Percentiles rank a stretch among this genome's conserved stretches.
Evolutionary conservation across 108 stramenopile genomes (phyloP).

Genomic region (Epithemia pelagica): DNA sequence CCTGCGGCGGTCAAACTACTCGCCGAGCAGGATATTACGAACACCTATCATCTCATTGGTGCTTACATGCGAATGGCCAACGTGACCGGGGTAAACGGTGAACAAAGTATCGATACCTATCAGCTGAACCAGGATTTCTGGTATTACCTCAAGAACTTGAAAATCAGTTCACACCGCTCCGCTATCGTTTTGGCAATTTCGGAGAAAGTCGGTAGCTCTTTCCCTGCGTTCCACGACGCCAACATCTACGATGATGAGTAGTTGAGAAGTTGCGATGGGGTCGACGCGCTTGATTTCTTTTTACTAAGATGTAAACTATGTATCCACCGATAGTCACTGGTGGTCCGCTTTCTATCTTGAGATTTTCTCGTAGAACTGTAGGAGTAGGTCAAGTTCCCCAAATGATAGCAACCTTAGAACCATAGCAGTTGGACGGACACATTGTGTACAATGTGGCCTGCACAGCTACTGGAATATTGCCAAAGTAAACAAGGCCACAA

Average conservation of each 20-base stretch:
- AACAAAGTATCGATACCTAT: constrained; percentile 50
- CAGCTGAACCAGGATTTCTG: constrained; percentile 96
- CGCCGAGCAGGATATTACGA: constrained; percentile 57
- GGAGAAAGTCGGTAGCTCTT: constrained; percentile 48
- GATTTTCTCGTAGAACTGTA: too few relatives aligned
- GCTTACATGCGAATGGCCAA: constrained; percentile 87
- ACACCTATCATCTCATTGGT: constrained; percentile 80
- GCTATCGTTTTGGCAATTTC: constrained; percentile 63
- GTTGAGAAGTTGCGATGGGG: constrained; percentile 25
- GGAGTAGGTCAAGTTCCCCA: too few relatives aligned
- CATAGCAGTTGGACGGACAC: too few relatives aligned
- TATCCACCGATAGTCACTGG: too few relatives aligned
- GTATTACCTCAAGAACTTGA: constrained; percentile 81
- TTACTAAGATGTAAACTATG: too few relatives aligned
- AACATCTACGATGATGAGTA: constrained; percentile 69
- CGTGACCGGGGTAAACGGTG: constrained; percentile 69
- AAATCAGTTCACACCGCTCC: constrained; percentile 82
- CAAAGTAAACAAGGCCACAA: constrained; percentile 20
- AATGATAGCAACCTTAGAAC: too few relatives aligned
- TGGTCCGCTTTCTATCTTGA: too few relatives aligned
- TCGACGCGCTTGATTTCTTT: too few relatives aligned
- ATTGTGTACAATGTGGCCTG: too few relatives aligned
- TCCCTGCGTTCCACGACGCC: constrained; percentile 87
- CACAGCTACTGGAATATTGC: constrained; percentile 9
- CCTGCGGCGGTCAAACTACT: constrained; percentile 71